Conservation (phyloP, 306 rosid genomes). For the Mucuna pruriens region DNA sequence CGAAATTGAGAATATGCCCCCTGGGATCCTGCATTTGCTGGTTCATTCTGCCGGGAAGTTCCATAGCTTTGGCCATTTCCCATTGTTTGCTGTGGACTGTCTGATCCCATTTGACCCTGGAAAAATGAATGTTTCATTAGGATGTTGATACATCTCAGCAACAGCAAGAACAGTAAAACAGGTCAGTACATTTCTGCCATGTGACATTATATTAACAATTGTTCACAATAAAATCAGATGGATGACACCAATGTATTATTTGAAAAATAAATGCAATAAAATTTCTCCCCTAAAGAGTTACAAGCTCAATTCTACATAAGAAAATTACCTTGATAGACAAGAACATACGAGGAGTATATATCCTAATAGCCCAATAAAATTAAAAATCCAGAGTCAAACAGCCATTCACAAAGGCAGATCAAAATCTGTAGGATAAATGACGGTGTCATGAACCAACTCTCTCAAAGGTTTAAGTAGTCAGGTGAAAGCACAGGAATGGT, state of each 20-base stretch:
- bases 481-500: slow-evolving; percentile 7
- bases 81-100: slow-evolving; percentile 72
- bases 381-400: background rate
- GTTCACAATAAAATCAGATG: slow-evolving; percentile 11
- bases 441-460: slow-evolving; percentile 11
- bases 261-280: slow-evolving; percentile 5
- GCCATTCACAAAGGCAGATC: background rate
- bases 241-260: background rate
- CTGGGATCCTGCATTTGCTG: slow-evolving; percentile 65
- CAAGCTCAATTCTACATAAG: background rate
- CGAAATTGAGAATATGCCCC: slow-evolving; percentile 70
- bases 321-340: background rate
- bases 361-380: background rate
- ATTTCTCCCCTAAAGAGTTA: slow-evolving; percentile 14
- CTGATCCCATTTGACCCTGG: slow-evolving; percentile 94
- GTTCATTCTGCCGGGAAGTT: slow-evolving; percentile 69
- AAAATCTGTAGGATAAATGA: background rate
- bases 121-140: slow-evolving; percentile 46
- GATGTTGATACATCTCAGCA: slow-evolving; percentile 33
- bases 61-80: slow-evolving; percentile 75
- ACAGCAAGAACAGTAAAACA: slow-evolving; percentile 15
- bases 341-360: slow-evolving; percentile 7
- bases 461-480: background rate
- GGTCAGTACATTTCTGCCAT: slow-evolving; percentile 23
- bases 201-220: background rate